These are phyloP conservation scores for Fusarium odoratissimum DNA, from an alignment of 2,329 filamentous ascomycete species.

Conservation along the genomic window DNA sequence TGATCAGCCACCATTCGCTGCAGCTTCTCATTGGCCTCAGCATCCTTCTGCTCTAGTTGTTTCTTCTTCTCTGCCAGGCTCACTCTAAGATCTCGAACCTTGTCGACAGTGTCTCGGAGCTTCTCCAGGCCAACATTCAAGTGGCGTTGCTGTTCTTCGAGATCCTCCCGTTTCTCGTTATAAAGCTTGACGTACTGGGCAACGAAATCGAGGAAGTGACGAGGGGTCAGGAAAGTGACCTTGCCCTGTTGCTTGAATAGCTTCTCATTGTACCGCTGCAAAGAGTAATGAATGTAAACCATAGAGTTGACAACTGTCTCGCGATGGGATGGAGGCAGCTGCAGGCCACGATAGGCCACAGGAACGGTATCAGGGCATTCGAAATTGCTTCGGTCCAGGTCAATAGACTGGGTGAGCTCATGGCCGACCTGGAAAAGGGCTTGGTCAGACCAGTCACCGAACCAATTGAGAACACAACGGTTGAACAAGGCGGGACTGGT, in stretches of 20 bases:
- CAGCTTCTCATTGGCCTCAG: constrained; percentile 96
- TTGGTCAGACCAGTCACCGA: constrained; percentile 99
- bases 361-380: constrained; percentile 90
- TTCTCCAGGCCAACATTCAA: constrained; percentile 98
- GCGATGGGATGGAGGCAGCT: constrained; percentile 86
- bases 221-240: constrained; percentile 91
- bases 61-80: constrained; percentile 95
- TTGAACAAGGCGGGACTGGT: constrained; percentile 99
- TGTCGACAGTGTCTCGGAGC: constrained; percentile 94
- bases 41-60: constrained; percentile 92
- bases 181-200: constrained; percentile 97
- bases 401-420: constrained; percentile 95
- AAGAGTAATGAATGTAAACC: constrained; percentile 98
- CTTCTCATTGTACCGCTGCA: constrained; percentile 89
- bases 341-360: constrained; percentile 88
- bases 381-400: constrained; percentile 90
- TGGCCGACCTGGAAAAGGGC: constrained; percentile 97
- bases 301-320: constrained; percentile 96
- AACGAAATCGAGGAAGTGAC: constrained; percentile 98
- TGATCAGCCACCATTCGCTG: constrained; percentile 98
- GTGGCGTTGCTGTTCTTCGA: constrained; percentile 98
- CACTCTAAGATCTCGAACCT: constrained; percentile 90
- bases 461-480: constrained; percentile 99
- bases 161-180: constrained; percentile 96
- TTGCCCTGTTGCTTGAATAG: constrained; percentile 92